phyloP scores from a whole-genome alignment of 1,284 basidiomycete species.

The Stereum hirsutum region DNA sequence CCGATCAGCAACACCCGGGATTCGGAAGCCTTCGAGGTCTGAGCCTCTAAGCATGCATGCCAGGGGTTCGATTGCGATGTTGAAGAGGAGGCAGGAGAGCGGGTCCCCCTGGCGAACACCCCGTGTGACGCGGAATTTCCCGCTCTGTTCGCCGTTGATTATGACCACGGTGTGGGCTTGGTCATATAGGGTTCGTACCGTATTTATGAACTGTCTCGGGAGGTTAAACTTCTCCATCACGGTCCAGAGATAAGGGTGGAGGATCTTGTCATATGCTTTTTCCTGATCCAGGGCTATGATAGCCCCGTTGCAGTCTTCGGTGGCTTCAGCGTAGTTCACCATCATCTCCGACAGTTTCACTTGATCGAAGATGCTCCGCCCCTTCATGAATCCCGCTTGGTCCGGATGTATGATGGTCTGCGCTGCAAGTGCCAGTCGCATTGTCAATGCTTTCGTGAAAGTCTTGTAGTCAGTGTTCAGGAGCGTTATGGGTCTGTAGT shows the following conservation, averaged over 20 bases:
- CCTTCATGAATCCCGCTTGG: slow-evolving; percentile 3
- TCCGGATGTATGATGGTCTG: not conserved
- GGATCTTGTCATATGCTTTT: slow-evolving; percentile 23
- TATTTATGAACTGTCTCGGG: slow-evolving; percentile 13
- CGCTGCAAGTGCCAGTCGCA: not conserved
- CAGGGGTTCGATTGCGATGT: slow-evolving; percentile 18
- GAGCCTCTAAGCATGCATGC: slow-evolving; percentile 12
- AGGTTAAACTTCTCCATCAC: slow-evolving; percentile 12
- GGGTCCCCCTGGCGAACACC: slow-evolving; percentile 26
- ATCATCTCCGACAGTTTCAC: slow-evolving; percentile 13
- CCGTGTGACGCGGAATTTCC: slow-evolving; percentile 11
- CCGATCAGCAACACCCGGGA: slow-evolving; percentile 8
- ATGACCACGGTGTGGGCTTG: slow-evolving; percentile 15
- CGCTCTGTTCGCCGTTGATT: slow-evolving; percentile 18
- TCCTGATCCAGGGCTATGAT: slow-evolving; percentile 23
- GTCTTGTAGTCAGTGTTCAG: slow-evolving; percentile 22
- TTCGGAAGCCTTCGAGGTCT: slow-evolving; percentile 10
- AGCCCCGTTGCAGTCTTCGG: slow-evolving; percentile 15
- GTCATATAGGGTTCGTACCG: slow-evolving; percentile 15
- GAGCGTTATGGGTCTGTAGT: slow-evolving; percentile 24
- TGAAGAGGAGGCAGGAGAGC: slow-evolving; percentile 19
- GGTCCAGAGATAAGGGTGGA: slow-evolving; percentile 20
- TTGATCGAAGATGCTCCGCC: slow-evolving; percentile 8
- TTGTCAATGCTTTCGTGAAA: not conserved
- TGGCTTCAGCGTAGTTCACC: slow-evolving; percentile 15